Conservation (phyloP, 805 yeast species). For the Ogataea parapolymorpha region DNA sequence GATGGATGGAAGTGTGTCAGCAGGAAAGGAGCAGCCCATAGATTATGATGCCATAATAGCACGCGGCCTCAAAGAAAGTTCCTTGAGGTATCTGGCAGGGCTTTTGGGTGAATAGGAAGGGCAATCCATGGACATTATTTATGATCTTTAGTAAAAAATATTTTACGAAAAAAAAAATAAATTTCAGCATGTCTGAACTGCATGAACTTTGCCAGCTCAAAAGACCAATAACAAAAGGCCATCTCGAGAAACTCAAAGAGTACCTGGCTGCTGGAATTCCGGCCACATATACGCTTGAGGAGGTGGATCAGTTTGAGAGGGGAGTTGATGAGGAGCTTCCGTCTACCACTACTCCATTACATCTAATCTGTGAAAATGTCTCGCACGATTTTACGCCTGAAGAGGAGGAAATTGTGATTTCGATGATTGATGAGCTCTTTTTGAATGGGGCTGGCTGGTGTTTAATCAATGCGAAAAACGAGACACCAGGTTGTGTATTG, state of each 20-base stretch:
- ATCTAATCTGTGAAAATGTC: conserved; percentile 56
- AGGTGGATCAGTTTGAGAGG: conserved; percentile 56
- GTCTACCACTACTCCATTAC: conserved; percentile 77
- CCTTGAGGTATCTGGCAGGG: conserved; percentile 35
- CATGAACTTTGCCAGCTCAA: conserved; percentile 59
- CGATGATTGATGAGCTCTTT: conserved; percentile 63
- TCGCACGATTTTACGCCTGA: conserved; percentile 37
- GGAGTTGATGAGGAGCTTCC: conserved; percentile 35
- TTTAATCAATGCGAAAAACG: conserved; percentile 62
- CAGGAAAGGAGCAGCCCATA: conserved; percentile 10
- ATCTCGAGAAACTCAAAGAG: conserved; percentile 42
- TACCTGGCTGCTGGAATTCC: conserved; percentile 68
- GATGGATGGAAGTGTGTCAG: neutral
- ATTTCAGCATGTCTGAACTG: conserved; percentile 56
- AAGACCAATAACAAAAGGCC: conserved; percentile 49
- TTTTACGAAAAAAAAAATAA: neutral
- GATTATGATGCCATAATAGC: conserved; percentile 27
- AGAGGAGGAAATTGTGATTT: conserved; percentile 44
- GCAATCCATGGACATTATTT: neutral
- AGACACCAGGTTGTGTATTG: conserved; percentile 84
- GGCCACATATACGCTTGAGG: conserved; percentile 78
- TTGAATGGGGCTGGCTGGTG: conserved; percentile 94
- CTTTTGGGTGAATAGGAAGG: conserved; percentile 20
- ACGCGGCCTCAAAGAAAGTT: conserved; percentile 29
- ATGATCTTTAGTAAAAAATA: neutral